These are phyloP conservation scores for Penicillium paradoxum DNA, from an alignment of 495 filamentous ascomycete species.

Conservation along the genomic window DNA sequence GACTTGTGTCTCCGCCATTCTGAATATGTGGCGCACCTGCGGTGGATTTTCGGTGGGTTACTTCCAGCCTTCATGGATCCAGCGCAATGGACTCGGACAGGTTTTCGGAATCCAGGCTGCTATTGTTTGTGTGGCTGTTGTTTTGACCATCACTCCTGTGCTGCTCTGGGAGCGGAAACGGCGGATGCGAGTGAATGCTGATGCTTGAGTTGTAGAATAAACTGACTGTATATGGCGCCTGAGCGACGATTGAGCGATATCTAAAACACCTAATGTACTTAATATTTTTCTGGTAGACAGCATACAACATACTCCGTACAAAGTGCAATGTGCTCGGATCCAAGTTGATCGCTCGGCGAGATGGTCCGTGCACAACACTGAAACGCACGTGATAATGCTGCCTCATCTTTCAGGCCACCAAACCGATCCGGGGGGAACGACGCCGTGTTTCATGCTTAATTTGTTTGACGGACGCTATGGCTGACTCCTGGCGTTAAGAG, in stretches of 20 bases:
- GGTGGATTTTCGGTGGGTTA: conserved; percentile 46
- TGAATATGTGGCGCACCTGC: conserved; percentile 42
- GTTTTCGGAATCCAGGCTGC: conserved; percentile 44
- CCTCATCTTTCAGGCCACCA: neutral
- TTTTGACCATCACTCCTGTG: conserved; percentile 33
- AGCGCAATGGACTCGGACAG: conserved; percentile 33
- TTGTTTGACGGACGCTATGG: neutral
- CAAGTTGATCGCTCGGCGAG: neutral
- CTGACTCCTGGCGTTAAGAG: neutral
- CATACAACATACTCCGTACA: neutral
- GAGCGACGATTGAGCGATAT: neutral
- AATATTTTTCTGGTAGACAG: neutral
- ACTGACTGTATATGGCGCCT: neutral
- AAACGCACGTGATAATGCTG: neutral
- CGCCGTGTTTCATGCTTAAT: conserved; percentile 1
- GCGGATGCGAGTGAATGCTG: neutral
- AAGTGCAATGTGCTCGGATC: neutral
- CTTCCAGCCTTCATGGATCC: conserved; percentile 44
- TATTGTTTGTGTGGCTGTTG: conserved; percentile 28
- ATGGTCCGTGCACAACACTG: neutral
- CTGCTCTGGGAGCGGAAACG: conserved; percentile 10
- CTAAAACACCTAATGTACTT: too few relatives aligned
- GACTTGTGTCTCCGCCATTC: conserved; percentile 37
- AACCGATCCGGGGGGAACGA: neutral
- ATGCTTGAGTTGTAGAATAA: neutral